Base-by-base conservation (phyloP, 2,329 filamentous ascomycete genomes). In the Clarireedia homoeocarpa region DNA sequence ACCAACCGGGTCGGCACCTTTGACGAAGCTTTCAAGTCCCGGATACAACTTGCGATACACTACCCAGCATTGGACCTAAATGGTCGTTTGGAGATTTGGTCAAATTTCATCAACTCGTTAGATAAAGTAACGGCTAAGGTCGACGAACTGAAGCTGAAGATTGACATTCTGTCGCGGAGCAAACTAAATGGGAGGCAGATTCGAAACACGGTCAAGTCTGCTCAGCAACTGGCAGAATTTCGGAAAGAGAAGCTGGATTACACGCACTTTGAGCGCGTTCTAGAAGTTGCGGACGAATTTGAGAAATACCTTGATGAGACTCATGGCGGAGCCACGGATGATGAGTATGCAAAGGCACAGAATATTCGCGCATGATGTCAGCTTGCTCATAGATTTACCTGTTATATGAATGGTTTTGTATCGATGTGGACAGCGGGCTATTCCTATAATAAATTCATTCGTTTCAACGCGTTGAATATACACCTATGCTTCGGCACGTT, bases 21-120 rank as follows among this genome's bases (percentile, higher is more conserved):
- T 46, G 70, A 72, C 51, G 58, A 64, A 1, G 70, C 70, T 1
- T 70, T 72, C 55, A 59, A 71, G 27, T 67, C 62, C 1, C 64
- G 71, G 4, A 68, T 72, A 20, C 69, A 72, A 48, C 44, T 69
- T 20, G 57, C 58, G 0, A 61, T 70, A 24, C 56, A 64, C 14
- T 71, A 68, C 38, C 55, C 58, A 3, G 50, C 57, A 23, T 59
- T 69, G 2, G 55, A 59, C 9, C 26, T 34, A 1, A 44, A n/a
- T 4, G 48, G 67, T 60, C 68, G 62, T 36, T 52, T 30, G 6
- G 50, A 58, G 27, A 57, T 66, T 5, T 67, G 65, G 63, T 55
- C 40, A 23, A 66, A 59, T 12, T 66, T 66, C 40, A 39, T 66
- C 4, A 39, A 39, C n/a, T 39, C 38, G 26, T 27, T 27, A 27